phyloP scores from a whole-genome alignment of 2,329 filamentous ascomycete genomes.

The Teratosphaeriaceae sp. region DNA sequence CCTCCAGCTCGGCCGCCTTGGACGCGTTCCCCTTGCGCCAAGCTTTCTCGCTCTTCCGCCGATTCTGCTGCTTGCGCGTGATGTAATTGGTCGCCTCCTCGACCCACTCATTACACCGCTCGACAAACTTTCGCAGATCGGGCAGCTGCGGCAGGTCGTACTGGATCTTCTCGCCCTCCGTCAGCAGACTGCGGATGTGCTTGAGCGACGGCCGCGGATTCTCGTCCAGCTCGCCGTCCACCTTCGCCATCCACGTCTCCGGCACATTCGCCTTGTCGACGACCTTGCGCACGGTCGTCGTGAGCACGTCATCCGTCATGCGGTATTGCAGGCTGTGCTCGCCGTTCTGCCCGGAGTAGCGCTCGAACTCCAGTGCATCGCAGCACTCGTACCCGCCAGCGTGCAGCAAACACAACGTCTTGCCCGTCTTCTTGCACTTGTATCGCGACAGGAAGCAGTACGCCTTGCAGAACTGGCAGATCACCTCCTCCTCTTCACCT shows the following conservation, averaged over 20 bases:
- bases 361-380: constrained; percentile 57
- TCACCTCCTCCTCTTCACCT: constrained; percentile 86
- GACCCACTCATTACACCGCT: constrained; percentile 95
- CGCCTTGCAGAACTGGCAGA: constrained; percentile 85
- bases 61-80: constrained; percentile 93
- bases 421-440: constrained; percentile 73
- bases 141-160: constrained; percentile 78
- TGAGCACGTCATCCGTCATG: constrained; percentile 64
- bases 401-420: constrained; percentile 75
- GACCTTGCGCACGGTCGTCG: constrained; percentile 63
- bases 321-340: constrained; percentile 73
- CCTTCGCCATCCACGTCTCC: constrained; percentile 84
- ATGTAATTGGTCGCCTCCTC: constrained; percentile 96
- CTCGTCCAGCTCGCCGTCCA: constrained; percentile 76
- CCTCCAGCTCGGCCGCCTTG: constrained; percentile 71
- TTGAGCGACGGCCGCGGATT: constrained; percentile 81
- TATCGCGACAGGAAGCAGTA: constrained; percentile 90
- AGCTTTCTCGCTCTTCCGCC: constrained; percentile 86
- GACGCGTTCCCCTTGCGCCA: constrained; percentile 70
- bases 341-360: constrained; percentile 48
- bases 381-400: constrained; percentile 78
- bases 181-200: constrained; percentile 71
- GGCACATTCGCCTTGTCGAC: constrained; percentile 80
- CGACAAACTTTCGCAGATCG: constrained; percentile 81
- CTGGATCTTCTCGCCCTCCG: constrained; percentile 94